A percentile compares a stretch with the other conserved stretches of the same genome.
These are phyloP conservation scores for Cordyceps sp. DNA, from an alignment of 2,329 filamentous ascomycete species.

Conservation along the genomic window DNA sequence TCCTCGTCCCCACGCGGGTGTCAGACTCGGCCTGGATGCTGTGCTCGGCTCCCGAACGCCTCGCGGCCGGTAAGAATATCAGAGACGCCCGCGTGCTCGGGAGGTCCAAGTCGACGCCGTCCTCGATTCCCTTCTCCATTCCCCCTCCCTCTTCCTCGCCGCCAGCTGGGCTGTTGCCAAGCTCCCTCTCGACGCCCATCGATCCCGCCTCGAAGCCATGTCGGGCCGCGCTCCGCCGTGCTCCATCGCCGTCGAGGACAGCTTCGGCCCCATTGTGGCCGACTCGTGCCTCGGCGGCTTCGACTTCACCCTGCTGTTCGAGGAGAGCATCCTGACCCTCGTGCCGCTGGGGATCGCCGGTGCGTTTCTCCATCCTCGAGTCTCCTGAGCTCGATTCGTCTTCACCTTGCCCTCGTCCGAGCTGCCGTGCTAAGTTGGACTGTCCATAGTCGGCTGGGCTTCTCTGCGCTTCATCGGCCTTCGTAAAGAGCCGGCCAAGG, in stretches of 20 bases:
- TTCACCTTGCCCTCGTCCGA: too few species aligned
- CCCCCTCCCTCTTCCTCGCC: not conserved
- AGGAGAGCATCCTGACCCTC: slow-evolving; percentile 10
- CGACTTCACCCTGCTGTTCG: slow-evolving; percentile 13
- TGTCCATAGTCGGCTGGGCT: slow-evolving; percentile 4
- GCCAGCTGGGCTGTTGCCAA: not conserved
- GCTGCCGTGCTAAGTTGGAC: too few species aligned
- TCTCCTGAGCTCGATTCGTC: too few species aligned
- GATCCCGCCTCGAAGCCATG: not conserved
- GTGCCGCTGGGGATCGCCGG: slow-evolving; percentile 6
- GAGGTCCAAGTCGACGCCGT: not conserved
- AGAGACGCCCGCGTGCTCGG: not conserved
- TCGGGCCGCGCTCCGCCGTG: slow-evolving; percentile 1
- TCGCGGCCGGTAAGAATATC: not conserved
- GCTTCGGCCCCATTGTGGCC: slow-evolving; percentile 6
- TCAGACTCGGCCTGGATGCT: not conserved
- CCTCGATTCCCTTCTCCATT: not conserved
- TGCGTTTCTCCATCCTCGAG: slow-evolving; percentile 3
- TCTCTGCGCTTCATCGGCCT: slow-evolving; percentile 1
- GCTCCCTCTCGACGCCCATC: not conserved
- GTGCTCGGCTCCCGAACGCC: not conserved
- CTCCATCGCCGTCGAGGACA: slow-evolving; percentile 4
- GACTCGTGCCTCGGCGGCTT: slow-evolving; percentile 9
- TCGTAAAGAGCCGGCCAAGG: slow-evolving; percentile 2
- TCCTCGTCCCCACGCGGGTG: not conserved